A percentile compares a stretch with the other conserved stretches of the same genome.
Conservation (phyloP, 257 asterid species). For the Anisodus acutangulus region DNA sequence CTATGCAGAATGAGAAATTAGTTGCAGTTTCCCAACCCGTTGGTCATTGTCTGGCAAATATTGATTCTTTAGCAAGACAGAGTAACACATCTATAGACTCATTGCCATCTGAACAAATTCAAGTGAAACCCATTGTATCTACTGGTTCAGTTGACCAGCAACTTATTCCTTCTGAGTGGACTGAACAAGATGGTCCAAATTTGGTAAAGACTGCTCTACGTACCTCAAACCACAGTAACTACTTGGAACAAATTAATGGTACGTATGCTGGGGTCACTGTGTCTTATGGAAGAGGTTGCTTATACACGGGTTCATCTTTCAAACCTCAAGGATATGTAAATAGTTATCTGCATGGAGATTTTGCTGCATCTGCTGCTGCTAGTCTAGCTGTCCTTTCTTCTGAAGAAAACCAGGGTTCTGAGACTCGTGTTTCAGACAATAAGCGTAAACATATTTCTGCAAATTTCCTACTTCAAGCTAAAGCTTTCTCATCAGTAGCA, state of each 20-base stretch:
- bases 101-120: constrained; percentile 32
- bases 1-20: constrained; percentile 31
- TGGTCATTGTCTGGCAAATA: constrained; percentile 32
- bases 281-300: constrained; percentile 36
- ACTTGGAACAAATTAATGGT: constrained; percentile 40
- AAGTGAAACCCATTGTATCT: constrained; percentile 35
- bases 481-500: constrained; percentile 75
- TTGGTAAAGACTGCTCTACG: constrained; percentile 40
- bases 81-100: constrained; percentile 30
- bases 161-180: constrained; percentile 39
- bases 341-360: constrained; percentile 80
- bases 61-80: constrained; percentile 32
- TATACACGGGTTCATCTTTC: constrained; percentile 72
- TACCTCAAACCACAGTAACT: constrained; percentile 32
- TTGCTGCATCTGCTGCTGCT: constrained; percentile 90
- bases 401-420: constrained; percentile 61
- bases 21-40: constrained; percentile 33
- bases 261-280: constrained; percentile 34
- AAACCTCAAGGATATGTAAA: constrained; percentile 61
- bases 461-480: constrained; percentile 62
- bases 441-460: constrained; percentile 58
- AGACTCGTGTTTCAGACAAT: constrained; percentile 50
- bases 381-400: constrained; percentile 67
- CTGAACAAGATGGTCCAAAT: constrained; percentile 47
- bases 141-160: constrained; percentile 41